A percentile compares a stretch with the other conserved stretches of the same genome.
These are phyloP conservation scores for Phlebiopsis gigantea DNA, from an alignment of 768 basidiomycete species.

Conservation along the genomic window DNA sequence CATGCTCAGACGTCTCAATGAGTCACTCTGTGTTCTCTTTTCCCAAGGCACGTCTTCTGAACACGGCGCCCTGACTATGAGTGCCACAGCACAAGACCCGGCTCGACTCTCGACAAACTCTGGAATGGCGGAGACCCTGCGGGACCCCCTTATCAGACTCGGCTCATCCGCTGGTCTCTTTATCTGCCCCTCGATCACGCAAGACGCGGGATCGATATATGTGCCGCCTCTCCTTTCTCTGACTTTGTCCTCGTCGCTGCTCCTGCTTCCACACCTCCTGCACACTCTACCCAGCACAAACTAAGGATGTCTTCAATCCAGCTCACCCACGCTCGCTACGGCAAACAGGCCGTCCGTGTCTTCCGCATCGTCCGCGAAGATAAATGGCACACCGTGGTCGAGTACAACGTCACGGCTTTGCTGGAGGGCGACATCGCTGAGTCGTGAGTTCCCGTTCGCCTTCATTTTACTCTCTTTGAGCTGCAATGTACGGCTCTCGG, in stretches of 20 bases:
- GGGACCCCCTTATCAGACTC: background rate
- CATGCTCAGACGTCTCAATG: too few species aligned
- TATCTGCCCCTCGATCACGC: background rate
- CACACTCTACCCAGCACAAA: background rate
- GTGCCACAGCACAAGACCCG: background rate
- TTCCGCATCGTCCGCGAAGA: slow-evolving; percentile 75
- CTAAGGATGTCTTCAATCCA: slow-evolving; percentile 5
- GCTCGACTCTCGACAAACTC: background rate
- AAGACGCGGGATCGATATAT: background rate
- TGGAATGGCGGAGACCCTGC: slow-evolving; percentile 1
- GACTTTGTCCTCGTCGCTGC: background rate
- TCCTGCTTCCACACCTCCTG: background rate
- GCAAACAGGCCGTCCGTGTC: slow-evolving; percentile 86
- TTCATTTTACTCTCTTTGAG: too few species aligned
- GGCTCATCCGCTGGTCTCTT: slow-evolving; percentile 1
- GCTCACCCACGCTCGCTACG: slow-evolving; percentile 61
- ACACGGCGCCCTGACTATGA: background rate
- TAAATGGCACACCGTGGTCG: slow-evolving; percentile 66
- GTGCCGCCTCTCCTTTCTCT: background rate
- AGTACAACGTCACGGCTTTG: slow-evolving; percentile 77
- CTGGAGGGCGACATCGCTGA: slow-evolving; percentile 80
- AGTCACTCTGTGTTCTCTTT: too few species aligned
- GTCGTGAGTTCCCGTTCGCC: slow-evolving; percentile 47
- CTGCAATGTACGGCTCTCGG: too few species aligned
- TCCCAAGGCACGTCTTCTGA: background rate